These are phyloP conservation scores for Hibiscus trionum DNA, from an alignment of 345 rosid genomes.

Conservation along the genomic window DNA sequence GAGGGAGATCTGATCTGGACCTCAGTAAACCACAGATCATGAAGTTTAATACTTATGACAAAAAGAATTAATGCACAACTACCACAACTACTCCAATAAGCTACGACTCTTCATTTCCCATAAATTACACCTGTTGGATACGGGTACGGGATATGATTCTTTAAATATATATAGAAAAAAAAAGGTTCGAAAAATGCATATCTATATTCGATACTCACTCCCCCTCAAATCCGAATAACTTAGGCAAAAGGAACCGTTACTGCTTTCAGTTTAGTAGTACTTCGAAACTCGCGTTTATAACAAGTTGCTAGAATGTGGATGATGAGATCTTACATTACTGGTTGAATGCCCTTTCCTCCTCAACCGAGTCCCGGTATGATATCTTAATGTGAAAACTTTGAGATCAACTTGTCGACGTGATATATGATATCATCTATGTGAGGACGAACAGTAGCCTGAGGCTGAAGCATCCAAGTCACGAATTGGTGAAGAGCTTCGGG, in stretches of 20 bases:
- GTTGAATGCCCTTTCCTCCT: neutral
- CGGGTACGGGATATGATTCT: neutral
- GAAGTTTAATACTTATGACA: conserved; percentile 5
- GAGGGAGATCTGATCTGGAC: conserved; percentile 6
- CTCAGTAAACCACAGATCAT: conserved; percentile 10
- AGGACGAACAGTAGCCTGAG: conserved; percentile 83
- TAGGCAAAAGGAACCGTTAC: neutral
- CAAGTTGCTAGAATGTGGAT: neutral
- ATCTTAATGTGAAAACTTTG: conserved; percentile 52
- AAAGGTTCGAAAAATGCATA: neutral
- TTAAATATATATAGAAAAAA: no score
- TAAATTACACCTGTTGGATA: neutral
- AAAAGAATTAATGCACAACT: neutral
- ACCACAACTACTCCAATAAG: conserved; percentile 8
- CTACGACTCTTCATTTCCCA: neutral
- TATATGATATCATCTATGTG: conserved; percentile 77
- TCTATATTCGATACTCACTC: neutral
- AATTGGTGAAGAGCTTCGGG: conserved; percentile 92
- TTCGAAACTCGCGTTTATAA: neutral
- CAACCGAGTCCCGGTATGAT: neutral
- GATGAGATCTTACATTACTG: neutral
- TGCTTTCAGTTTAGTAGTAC: conserved; percentile 7
- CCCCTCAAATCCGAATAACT: neutral
- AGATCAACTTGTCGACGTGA: conserved; percentile 87
- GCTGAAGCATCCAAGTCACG: conserved; percentile 96